Evolutionary conservation across 345 rosid species (phyloP).

Genomic region (Acer campestre): DNA sequence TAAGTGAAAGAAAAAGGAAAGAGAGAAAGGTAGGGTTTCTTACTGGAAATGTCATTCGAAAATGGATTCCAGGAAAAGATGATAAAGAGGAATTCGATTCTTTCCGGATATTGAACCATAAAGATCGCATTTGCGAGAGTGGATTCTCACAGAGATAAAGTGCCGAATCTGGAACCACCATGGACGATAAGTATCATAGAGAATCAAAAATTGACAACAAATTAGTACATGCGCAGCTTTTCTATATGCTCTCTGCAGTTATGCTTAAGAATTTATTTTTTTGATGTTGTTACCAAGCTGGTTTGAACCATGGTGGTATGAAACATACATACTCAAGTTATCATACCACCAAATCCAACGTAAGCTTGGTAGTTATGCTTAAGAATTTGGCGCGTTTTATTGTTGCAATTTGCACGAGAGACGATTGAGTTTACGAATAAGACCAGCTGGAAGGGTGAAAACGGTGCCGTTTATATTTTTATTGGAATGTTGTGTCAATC

Average conservation of each 20-base stretch:
- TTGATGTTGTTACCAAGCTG: too few relatives aligned
- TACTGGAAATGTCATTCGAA: background rate
- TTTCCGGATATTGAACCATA: background rate
- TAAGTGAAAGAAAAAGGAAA: background rate
- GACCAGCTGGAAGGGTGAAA: too few relatives aligned
- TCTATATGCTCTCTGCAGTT: background rate
- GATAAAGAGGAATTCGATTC: conserved; percentile 13
- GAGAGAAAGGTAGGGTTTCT: background rate
- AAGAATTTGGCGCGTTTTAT: background rate
- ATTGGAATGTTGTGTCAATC: too few relatives aligned
- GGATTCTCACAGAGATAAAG: conserved; percentile 20
- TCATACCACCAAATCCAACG: too few relatives aligned
- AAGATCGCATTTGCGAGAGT: background rate
- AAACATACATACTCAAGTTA: too few relatives aligned
- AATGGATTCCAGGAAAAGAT: background rate
- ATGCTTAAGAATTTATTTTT: too few relatives aligned
- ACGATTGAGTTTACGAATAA: too few relatives aligned
- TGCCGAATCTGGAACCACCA: conserved; percentile 18
- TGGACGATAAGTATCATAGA: conserved; percentile 5
- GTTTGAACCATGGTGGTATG: too few relatives aligned
- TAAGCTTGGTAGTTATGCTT: too few relatives aligned
- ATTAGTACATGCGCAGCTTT: background rate
- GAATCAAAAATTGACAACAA: background rate
- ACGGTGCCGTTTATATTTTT: too few relatives aligned
- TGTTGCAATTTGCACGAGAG: background rate